Evolutionary conservation across 1,284 basidiomycete genomes (phyloP), one percentile per base, ranked within the genome.

Genomic region (Ustilago esculenta): DNA sequence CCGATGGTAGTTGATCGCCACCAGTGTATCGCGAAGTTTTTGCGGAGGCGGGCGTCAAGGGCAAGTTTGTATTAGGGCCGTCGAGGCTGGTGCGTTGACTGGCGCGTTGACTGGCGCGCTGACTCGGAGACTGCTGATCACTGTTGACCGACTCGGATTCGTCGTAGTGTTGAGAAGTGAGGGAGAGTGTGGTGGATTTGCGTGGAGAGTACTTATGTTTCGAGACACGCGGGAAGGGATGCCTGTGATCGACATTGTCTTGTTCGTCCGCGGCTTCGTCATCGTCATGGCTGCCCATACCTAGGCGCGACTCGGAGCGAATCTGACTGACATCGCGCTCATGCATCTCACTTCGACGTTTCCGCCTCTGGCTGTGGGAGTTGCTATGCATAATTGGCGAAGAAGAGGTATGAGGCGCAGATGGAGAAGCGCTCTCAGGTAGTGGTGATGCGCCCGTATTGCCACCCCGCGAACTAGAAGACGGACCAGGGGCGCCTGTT

Each of bases 281-380:
- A 15, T 43, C 51, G 32, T 66, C 54, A 18, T 32, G 52, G 21
- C 42, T 20, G 27, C 42, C 34, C n/a, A 39, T 39, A 11, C 68
- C 68, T 0, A 74, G 29, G 10, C 69, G 57, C 18, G 72, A 72
- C 27, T 76, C 72, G 34, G 73, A 72, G 25, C 72, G 55, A 15
- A 76, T 65, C 34, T 63, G 67, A n/a, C 37, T 56, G 36, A 76
- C 55, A n/a, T 76, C 64, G 17, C 63, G 64, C 50, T 72, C 64
- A 27, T 72, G 71, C 50, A 72, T 46, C 23, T 61, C 68, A 46
- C 72, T 74, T 21, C 72, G 49, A 25, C 64, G 51, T 21, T 44
- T 47, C 25, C 65, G 39, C 12, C 55, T 50, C 21, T 46, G 25
- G 32, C 46, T 35, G 15, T 59, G 66, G 18, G 67, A 60, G 20